Conservation (phyloP, 2,329 filamentous ascomycete genomes). For the Periconia digitata region DNA sequence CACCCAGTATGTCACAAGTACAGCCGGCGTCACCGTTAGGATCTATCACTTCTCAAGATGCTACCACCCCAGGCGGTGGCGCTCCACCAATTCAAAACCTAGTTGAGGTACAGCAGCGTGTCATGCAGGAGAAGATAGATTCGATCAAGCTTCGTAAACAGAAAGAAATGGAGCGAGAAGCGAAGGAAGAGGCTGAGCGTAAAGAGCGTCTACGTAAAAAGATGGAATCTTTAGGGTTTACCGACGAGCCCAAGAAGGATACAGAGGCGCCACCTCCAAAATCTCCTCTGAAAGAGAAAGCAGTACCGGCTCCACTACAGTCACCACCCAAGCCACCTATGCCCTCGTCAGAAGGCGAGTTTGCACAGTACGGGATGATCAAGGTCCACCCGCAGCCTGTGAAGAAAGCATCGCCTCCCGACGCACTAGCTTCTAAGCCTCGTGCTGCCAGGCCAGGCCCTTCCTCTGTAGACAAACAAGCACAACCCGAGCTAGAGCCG, state of each 20-base stretch:
- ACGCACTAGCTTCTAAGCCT: conserved; percentile 16
- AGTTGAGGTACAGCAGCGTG: conserved; percentile 64
- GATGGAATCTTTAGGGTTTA: conserved; percentile 68
- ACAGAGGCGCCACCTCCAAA: conserved; percentile 42
- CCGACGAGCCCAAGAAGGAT: conserved; percentile 39
- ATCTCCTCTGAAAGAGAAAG: conserved; percentile 50
- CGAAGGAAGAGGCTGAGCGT: conserved; percentile 70
- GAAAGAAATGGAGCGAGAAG: conserved; percentile 57
- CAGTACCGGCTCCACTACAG: conserved; percentile 35
- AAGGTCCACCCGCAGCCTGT: conserved; percentile 61
- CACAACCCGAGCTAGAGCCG: conserved; percentile 13
- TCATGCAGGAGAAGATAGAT: conserved; percentile 73
- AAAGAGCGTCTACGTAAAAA: conserved; percentile 72
- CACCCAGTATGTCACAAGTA: conserved; percentile 33
- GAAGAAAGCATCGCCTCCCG: conserved; percentile 29
- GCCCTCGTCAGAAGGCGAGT: conserved; percentile 58
- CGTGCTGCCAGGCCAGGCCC: conserved; percentile 15
- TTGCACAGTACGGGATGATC: conserved; percentile 64
- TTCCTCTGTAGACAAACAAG: conserved; percentile 21
- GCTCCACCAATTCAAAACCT: conserved; percentile 58
- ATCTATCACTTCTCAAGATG: conserved; percentile 33
- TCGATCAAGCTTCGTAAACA: conserved; percentile 69
- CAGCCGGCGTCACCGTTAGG: conserved; percentile 41
- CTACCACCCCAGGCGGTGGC: conserved; percentile 30
- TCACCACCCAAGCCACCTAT: conserved; percentile 61